Conservation (phyloP, 2,329 filamentous ascomycete genomes). For the Arthrobotrys conoides region DNA sequence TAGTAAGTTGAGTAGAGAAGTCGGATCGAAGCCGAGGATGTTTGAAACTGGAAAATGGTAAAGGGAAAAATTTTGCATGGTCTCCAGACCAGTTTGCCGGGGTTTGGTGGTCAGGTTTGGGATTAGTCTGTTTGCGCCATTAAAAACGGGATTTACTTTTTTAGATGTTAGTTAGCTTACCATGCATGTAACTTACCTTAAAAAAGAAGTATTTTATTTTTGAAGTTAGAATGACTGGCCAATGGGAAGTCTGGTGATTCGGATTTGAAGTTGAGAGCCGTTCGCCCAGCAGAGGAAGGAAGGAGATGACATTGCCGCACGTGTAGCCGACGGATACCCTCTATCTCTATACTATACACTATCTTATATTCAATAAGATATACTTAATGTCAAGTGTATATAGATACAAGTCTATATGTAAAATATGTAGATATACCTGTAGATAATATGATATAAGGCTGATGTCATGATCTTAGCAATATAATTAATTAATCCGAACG, state of each 20-base stretch:
- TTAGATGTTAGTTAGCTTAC: not conserved
- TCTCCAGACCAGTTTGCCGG: constrained; percentile 1
- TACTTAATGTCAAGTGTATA: too few relatives aligned
- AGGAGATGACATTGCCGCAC: constrained; percentile 3
- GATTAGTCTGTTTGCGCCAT: constrained; percentile 30
- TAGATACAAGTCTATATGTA: too few relatives aligned
- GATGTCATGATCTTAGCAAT: constrained; percentile 43
- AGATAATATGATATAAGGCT: constrained; percentile 40
- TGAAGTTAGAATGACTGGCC: constrained; percentile 3
- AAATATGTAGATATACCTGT: not conserved
- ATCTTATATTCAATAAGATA: too few relatives aligned
- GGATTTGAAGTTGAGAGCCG: constrained; percentile 50
- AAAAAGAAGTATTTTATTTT: not conserved
- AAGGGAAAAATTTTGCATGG: constrained; percentile 30
- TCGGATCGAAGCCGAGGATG: constrained; percentile 54
- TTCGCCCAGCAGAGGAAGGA: constrained; percentile 11
- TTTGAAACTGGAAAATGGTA: not conserved
- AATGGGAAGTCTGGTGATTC: constrained; percentile 50
- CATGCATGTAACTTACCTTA: too few relatives aligned
- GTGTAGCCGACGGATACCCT: constrained; percentile 21
- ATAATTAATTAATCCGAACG: not conserved
- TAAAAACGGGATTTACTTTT: constrained; percentile 8
- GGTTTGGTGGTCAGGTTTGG: constrained; percentile 3
- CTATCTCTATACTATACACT: not conserved
- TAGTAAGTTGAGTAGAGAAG: not conserved